phyloP scores from a whole-genome alignment of 2,329 filamentous ascomycete species.

The Trichoderma cornu-damae region DNA sequence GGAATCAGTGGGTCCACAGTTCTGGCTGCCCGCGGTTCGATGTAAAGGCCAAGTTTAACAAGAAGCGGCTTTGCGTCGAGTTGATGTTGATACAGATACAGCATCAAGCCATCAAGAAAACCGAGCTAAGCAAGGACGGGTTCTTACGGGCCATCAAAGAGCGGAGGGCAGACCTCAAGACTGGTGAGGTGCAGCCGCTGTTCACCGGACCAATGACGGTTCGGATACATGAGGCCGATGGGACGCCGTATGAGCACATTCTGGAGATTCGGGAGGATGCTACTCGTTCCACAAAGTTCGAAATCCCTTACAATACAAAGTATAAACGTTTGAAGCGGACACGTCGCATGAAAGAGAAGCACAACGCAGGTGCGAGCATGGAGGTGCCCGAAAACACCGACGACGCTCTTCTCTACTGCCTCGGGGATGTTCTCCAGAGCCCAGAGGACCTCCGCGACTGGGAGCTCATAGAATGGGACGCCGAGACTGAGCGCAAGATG shows the following conservation, averaged over 20 bases:
- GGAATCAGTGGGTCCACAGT: constrained; percentile 85
- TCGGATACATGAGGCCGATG: constrained; percentile 94
- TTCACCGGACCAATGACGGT: constrained; percentile 98
- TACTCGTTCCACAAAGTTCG: constrained; percentile 70
- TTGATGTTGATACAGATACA: constrained; percentile 80
- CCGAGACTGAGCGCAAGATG: constrained; percentile 85
- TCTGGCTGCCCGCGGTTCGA: constrained; percentile 85
- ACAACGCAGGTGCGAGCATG: constrained; percentile 49
- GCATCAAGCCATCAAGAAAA: constrained; percentile 40
- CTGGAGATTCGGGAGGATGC: constrained; percentile 86
- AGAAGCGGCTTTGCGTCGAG: constrained; percentile 93
- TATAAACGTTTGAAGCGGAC: constrained; percentile 96
- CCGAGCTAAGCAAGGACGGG: constrained; percentile 59
- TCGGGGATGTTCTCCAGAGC: constrained; percentile 83
- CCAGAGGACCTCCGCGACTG: constrained; percentile 78
- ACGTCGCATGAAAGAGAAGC: constrained; percentile 73
- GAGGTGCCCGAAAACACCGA: constrained; percentile 61
- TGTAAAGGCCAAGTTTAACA: constrained; percentile 89
- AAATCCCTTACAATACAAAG: constrained; percentile 98
- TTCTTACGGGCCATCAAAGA: constrained; percentile 87
- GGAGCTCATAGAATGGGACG: constrained; percentile 82
- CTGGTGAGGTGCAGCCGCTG: constrained; percentile 65
- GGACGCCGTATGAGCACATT: constrained; percentile 96
- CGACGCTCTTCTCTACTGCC: constrained; percentile 80
- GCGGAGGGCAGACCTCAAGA: constrained; percentile 61